phyloP scores from a whole-genome alignment of 768 basidiomycete species.

The Leccinum boreale region DNA sequence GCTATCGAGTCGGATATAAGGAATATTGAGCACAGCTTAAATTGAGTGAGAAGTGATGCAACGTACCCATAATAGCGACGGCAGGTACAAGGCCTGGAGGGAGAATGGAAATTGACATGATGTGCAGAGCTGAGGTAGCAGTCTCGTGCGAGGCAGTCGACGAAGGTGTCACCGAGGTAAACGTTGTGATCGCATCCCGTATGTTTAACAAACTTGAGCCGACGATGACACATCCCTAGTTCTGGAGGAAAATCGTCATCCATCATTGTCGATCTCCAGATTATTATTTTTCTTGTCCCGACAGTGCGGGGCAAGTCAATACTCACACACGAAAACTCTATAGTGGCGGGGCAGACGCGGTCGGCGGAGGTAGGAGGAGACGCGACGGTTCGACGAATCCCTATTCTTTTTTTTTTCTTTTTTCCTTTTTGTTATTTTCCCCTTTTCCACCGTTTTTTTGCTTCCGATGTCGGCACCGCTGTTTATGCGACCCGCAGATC shows the following conservation, averaged over 20 bases:
- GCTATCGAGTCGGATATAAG: constrained; percentile 20
- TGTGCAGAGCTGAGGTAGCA: constrained; percentile 54
- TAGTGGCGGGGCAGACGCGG: not conserved
- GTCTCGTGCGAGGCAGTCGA: constrained; percentile 48
- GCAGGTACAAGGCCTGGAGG: constrained; percentile 40
- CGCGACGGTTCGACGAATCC: not conserved
- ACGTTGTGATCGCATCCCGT: constrained; percentile 54
- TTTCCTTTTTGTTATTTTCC: not conserved
- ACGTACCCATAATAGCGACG: constrained; percentile 55
- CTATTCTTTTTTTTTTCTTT: not conserved
- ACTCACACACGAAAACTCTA: not conserved
- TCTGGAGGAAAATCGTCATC: not conserved
- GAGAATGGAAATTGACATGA: constrained; percentile 41
- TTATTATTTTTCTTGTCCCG: not conserved
- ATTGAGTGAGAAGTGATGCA: not conserved
- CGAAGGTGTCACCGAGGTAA: constrained; percentile 38
- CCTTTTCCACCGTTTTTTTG: constrained; percentile 1
- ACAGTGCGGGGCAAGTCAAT: not conserved
- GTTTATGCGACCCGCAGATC: constrained; percentile 10
- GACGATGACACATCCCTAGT: constrained; percentile 60
- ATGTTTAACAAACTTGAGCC: constrained; percentile 50
- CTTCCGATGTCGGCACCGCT: constrained; percentile 13
- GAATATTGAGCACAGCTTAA: not conserved
- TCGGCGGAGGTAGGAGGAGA: constrained; percentile 2
- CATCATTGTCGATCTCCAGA: not conserved